Percentiles rank a stretch among this genome's conserved stretches.
Conservation (phyloP, 1,284 basidiomycete species). For the Irpex sp. region DNA sequence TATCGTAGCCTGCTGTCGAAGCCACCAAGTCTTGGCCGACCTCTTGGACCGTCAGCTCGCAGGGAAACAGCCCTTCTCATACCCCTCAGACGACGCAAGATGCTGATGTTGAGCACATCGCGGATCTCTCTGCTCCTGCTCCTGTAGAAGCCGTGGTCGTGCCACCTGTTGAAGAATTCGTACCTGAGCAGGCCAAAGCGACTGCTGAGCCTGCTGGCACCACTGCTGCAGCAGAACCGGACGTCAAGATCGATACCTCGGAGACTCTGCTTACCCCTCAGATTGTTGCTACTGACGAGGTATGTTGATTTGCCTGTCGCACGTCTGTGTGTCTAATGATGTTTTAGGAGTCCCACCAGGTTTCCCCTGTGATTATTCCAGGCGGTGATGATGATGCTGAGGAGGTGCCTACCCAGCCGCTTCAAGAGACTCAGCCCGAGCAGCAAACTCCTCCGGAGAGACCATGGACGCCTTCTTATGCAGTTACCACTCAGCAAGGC, state of each 20-base stretch:
- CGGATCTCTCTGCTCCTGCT: slow-evolving; percentile 12
- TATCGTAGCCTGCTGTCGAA: neutral
- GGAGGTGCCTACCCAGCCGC: neutral
- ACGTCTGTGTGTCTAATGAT: neutral
- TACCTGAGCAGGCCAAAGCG: neutral
- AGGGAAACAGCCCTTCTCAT: slow-evolving; percentile 13
- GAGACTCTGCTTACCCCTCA: slow-evolving; percentile 9
- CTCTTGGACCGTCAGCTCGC: slow-evolving; percentile 15
- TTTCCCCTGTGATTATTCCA: neutral
- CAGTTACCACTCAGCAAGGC: slow-evolving; percentile 11
- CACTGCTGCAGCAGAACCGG: slow-evolving; percentile 3
- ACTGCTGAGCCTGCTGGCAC: slow-evolving; percentile 5
- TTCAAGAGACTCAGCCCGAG: too few species aligned
- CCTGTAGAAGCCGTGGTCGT: slow-evolving; percentile 3
- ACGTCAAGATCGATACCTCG: neutral
- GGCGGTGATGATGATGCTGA: neutral
- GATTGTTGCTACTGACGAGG: slow-evolving; percentile 10
- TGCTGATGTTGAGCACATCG: slow-evolving; percentile 19
- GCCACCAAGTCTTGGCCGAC: slow-evolving; percentile 1
- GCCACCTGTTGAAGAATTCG: slow-evolving; percentile 2
- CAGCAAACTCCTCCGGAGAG: too few species aligned
- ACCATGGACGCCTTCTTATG: slow-evolving; percentile 17
- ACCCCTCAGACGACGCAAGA: slow-evolving; percentile 16
- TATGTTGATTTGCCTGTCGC: neutral
- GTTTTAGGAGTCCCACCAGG: neutral